Evolutionary conservation across 1,139 yeast species (phyloP), one percentile per base, ranked within the genome.

Genomic region (Scheffersomyces titani): DNA sequence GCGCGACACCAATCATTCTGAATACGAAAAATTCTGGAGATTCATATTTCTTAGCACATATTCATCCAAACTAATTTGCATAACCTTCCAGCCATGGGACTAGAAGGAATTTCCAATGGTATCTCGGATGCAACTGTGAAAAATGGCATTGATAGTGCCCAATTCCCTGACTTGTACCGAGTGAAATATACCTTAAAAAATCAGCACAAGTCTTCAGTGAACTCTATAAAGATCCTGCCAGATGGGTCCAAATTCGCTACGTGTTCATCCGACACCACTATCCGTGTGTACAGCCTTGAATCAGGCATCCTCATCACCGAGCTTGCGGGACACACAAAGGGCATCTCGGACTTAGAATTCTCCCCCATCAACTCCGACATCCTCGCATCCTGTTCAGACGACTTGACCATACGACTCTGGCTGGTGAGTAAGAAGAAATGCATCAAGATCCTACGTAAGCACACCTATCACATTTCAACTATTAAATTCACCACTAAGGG

Each of bases 361-460:
- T 85, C 94, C 0, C 93, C 94, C 2, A 72, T 75, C 44, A 88
- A 90, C 68, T 81, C 89, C n/a, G 76, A 78, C 57, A 83, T 88
- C 52, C 61, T 94, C 5, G 98, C 97, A 1, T 85, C 97, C 0
- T 94, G 89, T 1, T 89, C 97, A 0, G 98, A 94, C 68, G 99
- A 94, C 70, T 78, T 87, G 60, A 87, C 97, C 0, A 81, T 93
- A 6, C 80, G 94, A 49, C 74, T 94, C 3, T 92, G 97, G 92
- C 83, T 88, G 54, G 70, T 87, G 2, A 66, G 70, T 47, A 77
- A 75, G 57, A 82, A 81, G 3, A 81, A 81, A 60, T 78, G 88
- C 57, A 69, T 90, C 50, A 84, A 87, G 57, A 77, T 87, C 2
- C 71, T 93, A 47, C 79, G 82, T 54, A 94, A 96, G 18, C 99